Conservation (phyloP, 192 early-diverging fungal species). For the Thamnidium elegans region DNA sequence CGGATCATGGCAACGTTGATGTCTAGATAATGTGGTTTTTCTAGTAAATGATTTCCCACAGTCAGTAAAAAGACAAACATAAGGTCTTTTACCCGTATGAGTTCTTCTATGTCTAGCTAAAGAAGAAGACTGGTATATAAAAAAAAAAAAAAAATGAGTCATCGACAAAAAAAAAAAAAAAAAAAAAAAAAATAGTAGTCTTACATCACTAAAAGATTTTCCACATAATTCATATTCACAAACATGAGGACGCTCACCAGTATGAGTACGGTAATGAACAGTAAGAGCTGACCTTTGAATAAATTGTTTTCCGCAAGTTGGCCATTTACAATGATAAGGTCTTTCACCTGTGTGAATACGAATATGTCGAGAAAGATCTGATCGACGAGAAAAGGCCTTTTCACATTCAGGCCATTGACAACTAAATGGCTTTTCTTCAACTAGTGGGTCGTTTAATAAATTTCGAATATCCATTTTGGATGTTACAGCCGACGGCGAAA, state of each 20-base stretch:
- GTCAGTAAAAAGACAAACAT: slow-evolving; percentile 54
- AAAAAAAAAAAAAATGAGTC: background rate
- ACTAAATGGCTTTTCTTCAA: slow-evolving; percentile 38
- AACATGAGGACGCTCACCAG: slow-evolving; percentile 64
- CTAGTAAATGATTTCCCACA: slow-evolving; percentile 69
- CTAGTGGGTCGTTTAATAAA: slow-evolving; percentile 11
- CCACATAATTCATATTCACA: slow-evolving; percentile 64
- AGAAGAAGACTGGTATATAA: slow-evolving; percentile 64
- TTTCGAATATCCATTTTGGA: slow-evolving; percentile 20
- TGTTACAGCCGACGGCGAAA: background rate
- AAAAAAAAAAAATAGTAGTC: background rate
- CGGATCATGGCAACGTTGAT: slow-evolving; percentile 48
- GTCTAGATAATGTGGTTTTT: slow-evolving; percentile 55
- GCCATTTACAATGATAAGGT: slow-evolving; percentile 64
- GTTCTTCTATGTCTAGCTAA: slow-evolving; percentile 68
- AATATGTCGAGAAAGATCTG: slow-evolving; percentile 67
- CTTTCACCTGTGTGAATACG: slow-evolving; percentile 74
- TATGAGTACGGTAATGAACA: slow-evolving; percentile 72
- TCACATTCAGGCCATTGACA: slow-evolving; percentile 61
- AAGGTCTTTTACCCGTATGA: slow-evolving; percentile 69
- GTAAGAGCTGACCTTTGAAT: slow-evolving; percentile 76
- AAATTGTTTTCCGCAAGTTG: slow-evolving; percentile 69
- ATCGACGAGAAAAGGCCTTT: slow-evolving; percentile 67
- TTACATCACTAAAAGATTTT: slow-evolving; percentile 68
- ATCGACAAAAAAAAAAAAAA: too few species aligned